These are phyloP conservation scores for Casuarina equisetifolia DNA, from an alignment of 306 rosid genomes.

Conservation along the genomic window DNA sequence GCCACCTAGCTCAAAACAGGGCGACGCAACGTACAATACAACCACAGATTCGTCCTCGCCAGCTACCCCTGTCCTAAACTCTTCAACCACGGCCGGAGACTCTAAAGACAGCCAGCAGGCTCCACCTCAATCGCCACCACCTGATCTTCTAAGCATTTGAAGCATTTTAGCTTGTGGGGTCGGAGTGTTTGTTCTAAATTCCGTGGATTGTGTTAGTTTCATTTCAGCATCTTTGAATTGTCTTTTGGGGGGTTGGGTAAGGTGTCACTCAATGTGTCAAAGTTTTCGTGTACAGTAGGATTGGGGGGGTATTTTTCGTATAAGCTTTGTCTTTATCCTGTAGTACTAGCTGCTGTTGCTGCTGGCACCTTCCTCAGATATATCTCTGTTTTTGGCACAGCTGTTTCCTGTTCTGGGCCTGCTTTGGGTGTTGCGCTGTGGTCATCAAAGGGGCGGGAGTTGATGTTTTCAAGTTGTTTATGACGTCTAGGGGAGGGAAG, in stretches of 20 bases:
- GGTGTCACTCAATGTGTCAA: conserved; percentile 35
- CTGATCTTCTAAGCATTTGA: conserved; percentile 92
- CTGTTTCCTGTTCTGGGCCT: conserved; percentile 35
- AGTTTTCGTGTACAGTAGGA: conserved; percentile 64
- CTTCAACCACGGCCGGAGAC: conserved; percentile 47
- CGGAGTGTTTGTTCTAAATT: conserved; percentile 35
- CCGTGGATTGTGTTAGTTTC: conserved; percentile 29
- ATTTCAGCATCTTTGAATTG: conserved; percentile 10
- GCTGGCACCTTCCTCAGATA: conserved; percentile 3
- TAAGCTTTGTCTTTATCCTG: conserved; percentile 5
- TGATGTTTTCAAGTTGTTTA: conserved; percentile 1
- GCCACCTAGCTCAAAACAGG: conserved; percentile 51
- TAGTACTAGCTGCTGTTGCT: conserved; percentile 13
- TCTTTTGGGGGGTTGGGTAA: conserved; percentile 26
- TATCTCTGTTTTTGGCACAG: conserved; percentile 25
- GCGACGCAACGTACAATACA: conserved; percentile 26
- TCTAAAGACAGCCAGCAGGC: conserved; percentile 42
- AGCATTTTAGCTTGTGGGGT: conserved; percentile 22
- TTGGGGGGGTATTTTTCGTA: conserved; percentile 34
- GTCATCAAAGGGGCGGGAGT: conserved; percentile 27
- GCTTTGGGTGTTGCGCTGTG: conserved; percentile 20
- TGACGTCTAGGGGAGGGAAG: conserved; percentile 23
- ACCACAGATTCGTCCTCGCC: conserved; percentile 50
- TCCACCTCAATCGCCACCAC: conserved; percentile 55
- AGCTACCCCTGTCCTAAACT: conserved; percentile 38